Evolutionary conservation across 306 rosid genomes (phyloP).

Genomic region (Elaeagnus macrophylla): DNA sequence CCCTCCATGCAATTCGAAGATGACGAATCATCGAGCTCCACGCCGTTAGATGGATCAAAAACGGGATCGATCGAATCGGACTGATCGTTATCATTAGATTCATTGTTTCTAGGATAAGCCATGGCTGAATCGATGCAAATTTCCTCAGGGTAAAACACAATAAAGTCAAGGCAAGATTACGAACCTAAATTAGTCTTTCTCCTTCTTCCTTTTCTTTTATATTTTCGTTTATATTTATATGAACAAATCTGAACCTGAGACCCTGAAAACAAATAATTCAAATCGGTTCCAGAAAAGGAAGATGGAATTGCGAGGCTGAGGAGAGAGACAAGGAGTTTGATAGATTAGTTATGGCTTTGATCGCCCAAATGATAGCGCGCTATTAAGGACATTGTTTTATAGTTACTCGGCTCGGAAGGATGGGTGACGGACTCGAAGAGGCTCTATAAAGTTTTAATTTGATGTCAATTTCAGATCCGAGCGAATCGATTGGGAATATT

Average conservation of each 20-base stretch:
- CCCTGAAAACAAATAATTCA: not conserved
- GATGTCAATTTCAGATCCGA: constrained; percentile 43
- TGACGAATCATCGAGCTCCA: constrained; percentile 36
- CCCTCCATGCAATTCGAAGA: constrained; percentile 26
- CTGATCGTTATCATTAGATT: constrained; percentile 22
- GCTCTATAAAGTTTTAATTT: constrained; percentile 15
- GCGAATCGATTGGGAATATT: too few species aligned
- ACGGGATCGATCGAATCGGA: constrained; percentile 21
- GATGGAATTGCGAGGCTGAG: constrained; percentile 2
- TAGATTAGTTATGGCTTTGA: constrained; percentile 6
- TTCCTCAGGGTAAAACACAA: not conserved
- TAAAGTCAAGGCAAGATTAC: not conserved
- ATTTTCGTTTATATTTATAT: not conserved
- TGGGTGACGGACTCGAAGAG: constrained; percentile 51
- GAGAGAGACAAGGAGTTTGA: not conserved
- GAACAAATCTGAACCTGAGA: constrained; percentile 3
- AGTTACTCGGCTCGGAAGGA: not conserved
- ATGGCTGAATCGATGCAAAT: constrained; percentile 19
- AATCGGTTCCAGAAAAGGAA: not conserved
- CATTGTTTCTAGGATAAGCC: constrained; percentile 42
- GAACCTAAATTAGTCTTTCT: not conserved
- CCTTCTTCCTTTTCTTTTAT: not conserved
- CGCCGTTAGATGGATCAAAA: constrained; percentile 30
- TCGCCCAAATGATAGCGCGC: not conserved
- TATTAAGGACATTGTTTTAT: not conserved